Conservation (phyloP, 805 yeast genomes). For the Cyberlindnera amylophila region DNA sequence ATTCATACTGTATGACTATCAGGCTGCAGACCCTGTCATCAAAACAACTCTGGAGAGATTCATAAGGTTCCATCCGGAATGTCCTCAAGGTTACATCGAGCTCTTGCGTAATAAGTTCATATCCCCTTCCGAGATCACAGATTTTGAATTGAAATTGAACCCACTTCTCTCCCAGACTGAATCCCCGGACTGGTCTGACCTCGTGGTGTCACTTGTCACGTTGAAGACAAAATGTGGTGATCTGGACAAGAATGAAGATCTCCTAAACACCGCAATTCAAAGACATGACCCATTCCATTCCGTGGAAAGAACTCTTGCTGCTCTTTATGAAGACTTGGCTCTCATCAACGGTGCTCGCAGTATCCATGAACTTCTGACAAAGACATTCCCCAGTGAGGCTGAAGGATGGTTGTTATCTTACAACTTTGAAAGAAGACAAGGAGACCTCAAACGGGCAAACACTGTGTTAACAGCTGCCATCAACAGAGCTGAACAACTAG, state of each 20-base stretch:
- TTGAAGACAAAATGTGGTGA: conserved; percentile 12
- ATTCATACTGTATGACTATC: conserved; percentile 8
- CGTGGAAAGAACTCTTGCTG: conserved; percentile 40
- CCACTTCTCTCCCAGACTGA: not conserved
- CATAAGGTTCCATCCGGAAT: conserved; percentile 11
- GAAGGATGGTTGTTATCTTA: conserved; percentile 46
- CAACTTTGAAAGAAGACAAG: conserved; percentile 36
- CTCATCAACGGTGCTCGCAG: conserved; percentile 29
- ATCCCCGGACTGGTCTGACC: conserved; percentile 34
- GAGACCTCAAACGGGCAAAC: conserved; percentile 25
- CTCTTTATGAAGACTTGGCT: conserved; percentile 31
- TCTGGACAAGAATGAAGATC: not conserved
- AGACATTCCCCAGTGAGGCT: conserved; percentile 31
- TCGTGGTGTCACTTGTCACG: conserved; percentile 28
- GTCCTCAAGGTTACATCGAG: conserved; percentile 14
- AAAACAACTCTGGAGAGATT: conserved; percentile 1
- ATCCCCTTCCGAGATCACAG: not conserved
- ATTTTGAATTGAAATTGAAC: not conserved
- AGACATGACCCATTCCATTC: conserved; percentile 36
- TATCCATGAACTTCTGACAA: conserved; percentile 20
- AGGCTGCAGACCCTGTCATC: not conserved
- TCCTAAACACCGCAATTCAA: conserved; percentile 7
- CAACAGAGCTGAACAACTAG: conserved; percentile 30
- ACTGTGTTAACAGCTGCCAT: conserved; percentile 34
- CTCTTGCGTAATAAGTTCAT: conserved; percentile 7